These are phyloP conservation scores for Coemansia sp. DNA, from an alignment of 192 early-diverging fungal species.

Conservation along the genomic window DNA sequence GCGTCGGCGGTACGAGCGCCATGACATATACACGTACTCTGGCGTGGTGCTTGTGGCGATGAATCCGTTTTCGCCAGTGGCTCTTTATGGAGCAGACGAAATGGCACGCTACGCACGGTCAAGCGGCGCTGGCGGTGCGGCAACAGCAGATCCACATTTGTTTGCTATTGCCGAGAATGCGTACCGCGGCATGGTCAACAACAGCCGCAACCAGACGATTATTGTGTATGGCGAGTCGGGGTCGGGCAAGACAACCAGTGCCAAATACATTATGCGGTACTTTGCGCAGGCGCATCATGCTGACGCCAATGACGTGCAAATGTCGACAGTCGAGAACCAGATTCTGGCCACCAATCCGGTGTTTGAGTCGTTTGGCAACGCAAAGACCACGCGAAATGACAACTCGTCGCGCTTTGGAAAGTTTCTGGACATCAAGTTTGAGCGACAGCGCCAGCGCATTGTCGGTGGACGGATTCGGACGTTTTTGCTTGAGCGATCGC, in stretches of 20 bases:
- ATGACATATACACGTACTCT: slow-evolving; percentile 97
- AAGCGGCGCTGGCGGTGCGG: slow-evolving; percentile 39
- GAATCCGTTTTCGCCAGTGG: slow-evolving; percentile 87
- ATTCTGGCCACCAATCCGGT: slow-evolving; percentile 73
- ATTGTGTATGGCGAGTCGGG: slow-evolving; percentile 97
- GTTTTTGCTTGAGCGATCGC: slow-evolving; percentile 84
- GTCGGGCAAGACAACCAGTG: slow-evolving; percentile 95
- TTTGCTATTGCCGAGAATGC: slow-evolving; percentile 99
- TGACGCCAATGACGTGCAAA: slow-evolving; percentile 50
- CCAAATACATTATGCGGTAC: slow-evolving; percentile 98
- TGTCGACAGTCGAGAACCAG: slow-evolving; percentile 57
- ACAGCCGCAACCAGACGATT: slow-evolving; percentile 94
- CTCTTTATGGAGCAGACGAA: slow-evolving; percentile 83
- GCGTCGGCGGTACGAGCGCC: slow-evolving; percentile 81
- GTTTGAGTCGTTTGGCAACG: slow-evolving; percentile 88
- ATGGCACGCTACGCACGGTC: slow-evolving; percentile 89
- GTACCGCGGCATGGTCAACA: slow-evolving; percentile 90
- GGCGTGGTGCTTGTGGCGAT: slow-evolving; percentile 97
- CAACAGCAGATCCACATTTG: slow-evolving; percentile 87
- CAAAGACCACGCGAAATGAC: slow-evolving; percentile 71
- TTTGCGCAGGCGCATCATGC: slow-evolving; percentile 82
- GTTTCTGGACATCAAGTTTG: slow-evolving; percentile 87
- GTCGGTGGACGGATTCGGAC: slow-evolving; percentile 83
- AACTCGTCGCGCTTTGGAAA: slow-evolving; percentile 88
- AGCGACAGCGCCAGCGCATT: slow-evolving; percentile 72